These are phyloP conservation scores for Marasmius sp. DNA, from an alignment of 1,284 basidiomycete genomes.

Conservation along the genomic window DNA sequence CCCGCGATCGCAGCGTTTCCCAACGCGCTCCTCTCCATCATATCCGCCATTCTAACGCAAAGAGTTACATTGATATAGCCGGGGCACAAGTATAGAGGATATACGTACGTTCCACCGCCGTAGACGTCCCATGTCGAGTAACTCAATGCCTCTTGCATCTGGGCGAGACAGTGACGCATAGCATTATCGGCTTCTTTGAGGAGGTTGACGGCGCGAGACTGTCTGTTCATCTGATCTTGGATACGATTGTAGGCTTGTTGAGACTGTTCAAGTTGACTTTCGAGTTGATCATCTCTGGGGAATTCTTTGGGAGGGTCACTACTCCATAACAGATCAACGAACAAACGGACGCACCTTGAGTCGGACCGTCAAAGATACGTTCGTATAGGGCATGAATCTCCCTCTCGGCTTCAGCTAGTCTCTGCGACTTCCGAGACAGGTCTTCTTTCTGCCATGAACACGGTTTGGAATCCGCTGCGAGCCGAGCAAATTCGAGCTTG, in stretches of 20 bases:
- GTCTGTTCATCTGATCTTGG: conserved; percentile 32
- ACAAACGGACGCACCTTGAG: conserved; percentile 25
- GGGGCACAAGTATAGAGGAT: not conserved
- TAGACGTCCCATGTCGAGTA: conserved; percentile 40
- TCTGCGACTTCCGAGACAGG: conserved; percentile 27
- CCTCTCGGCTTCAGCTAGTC: conserved; percentile 28
- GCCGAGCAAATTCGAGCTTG: not conserved
- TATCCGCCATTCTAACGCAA: conserved; percentile 30
- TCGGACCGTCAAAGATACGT: conserved; percentile 42
- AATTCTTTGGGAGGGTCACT: conserved; percentile 7
- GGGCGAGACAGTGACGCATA: conserved; percentile 28
- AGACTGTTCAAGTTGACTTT: conserved; percentile 9
- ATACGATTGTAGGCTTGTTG: conserved; percentile 32
- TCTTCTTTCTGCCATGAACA: conserved; percentile 8
- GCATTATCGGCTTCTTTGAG: conserved; percentile 31
- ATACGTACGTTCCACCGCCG: conserved; percentile 35
- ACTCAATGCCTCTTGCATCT: conserved; percentile 34
- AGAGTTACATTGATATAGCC: not conserved
- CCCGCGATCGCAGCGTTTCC: conserved; percentile 33
- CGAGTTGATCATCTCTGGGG: conserved; percentile 16
- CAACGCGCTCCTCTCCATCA: conserved; percentile 40
- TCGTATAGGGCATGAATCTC: conserved; percentile 37
- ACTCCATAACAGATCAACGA: not conserved
- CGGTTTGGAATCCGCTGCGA: not conserved
- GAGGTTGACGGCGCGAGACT: conserved; percentile 37